Percentiles rank a stretch among this genome's conserved stretches.
Evolutionary conservation across 805 yeast species (phyloP).

Genomic region (Starmera quercuum): DNA sequence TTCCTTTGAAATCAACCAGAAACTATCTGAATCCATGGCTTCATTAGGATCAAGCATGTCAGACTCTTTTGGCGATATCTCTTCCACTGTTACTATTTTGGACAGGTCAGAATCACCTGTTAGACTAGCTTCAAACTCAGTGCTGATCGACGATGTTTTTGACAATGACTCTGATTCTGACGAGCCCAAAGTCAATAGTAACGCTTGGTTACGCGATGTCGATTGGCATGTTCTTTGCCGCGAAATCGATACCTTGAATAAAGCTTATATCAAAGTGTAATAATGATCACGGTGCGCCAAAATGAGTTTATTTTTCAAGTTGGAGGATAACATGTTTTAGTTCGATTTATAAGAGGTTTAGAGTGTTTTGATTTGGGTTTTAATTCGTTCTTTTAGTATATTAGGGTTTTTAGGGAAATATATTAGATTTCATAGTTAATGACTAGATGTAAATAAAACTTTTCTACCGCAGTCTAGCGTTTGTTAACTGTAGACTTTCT

Average conservation of each 20-base stretch:
- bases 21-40: background rate
- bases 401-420: too few species aligned
- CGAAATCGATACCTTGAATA: conserved; percentile 72
- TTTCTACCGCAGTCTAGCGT: too few species aligned
- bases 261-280: conserved; percentile 20
- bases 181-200: conserved; percentile 6
- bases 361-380: too few species aligned
- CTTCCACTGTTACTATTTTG: background rate
- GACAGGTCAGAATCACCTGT: background rate
- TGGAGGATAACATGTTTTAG: too few species aligned
- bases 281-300: too few species aligned
- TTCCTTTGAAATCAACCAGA: background rate
- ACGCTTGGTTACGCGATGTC: conserved; percentile 45
- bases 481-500: too few species aligned
- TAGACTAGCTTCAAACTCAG: background rate
- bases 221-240: conserved; percentile 88
- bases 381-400: too few species aligned
- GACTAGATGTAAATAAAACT: too few species aligned
- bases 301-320: too few species aligned
- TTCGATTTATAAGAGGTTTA: too few species aligned
- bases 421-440: too few species aligned
- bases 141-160: conserved; percentile 5
- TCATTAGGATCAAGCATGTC: background rate
- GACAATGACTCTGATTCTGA: conserved; percentile 9
- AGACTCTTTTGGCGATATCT: background rate